Evolutionary conservation across 768 basidiomycete genomes (phyloP).

Genomic region (Hericium coralloides): DNA sequence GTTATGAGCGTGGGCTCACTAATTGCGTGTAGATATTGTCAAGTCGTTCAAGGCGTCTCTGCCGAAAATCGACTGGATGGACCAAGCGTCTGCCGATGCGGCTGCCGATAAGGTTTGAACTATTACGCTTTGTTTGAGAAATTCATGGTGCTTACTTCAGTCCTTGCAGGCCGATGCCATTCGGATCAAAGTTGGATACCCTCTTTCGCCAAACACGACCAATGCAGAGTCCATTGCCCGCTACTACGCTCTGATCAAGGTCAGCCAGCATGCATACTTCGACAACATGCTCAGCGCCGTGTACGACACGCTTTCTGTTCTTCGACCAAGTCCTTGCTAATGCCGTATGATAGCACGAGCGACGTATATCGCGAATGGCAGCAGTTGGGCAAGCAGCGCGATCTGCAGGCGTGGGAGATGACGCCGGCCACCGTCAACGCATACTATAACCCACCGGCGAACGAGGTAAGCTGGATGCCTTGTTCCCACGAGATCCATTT

Average conservation of each 20-base stretch:
- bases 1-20: neutral
- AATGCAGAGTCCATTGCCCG: conserved; percentile 55
- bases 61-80: conserved; percentile 82
- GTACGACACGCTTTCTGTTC: conserved; percentile 23
- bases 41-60: conserved; percentile 76
- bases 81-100: conserved; percentile 65
- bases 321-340: neutral
- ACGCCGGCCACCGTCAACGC: conserved; percentile 80
- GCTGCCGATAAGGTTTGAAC: conserved; percentile 71
- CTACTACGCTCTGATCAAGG: conserved; percentile 68
- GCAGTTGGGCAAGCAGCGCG: conserved; percentile 59
- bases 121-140: no score
- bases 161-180: conserved; percentile 60
- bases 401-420: conserved; percentile 82
- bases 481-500: neutral
- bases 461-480: conserved; percentile 47
- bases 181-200: conserved; percentile 90
- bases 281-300: conserved; percentile 66
- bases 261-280: conserved; percentile 69
- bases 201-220: conserved; percentile 74
- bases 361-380: conserved; percentile 66
- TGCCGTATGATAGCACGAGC: conserved; percentile 33
- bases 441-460: conserved; percentile 80
- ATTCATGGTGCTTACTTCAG: no score
- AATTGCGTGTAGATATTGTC: conserved; percentile 53